Conservation (phyloP, 2,329 filamentous ascomycete genomes). For the Lojkania enalia region DNA sequence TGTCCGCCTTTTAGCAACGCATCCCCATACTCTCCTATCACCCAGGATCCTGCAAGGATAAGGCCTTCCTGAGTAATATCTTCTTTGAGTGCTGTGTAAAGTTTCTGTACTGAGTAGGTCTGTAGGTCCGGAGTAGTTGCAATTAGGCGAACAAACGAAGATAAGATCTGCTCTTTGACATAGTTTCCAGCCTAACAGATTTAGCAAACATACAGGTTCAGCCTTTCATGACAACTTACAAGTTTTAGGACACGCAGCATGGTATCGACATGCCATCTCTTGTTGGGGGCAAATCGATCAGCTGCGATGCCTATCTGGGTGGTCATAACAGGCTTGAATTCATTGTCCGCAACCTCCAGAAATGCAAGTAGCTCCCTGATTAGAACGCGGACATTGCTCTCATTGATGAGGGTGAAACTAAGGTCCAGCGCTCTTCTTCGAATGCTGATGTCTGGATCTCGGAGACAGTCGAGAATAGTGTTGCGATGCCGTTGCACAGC, state of each 20-base stretch:
- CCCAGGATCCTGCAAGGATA: constrained; percentile 92
- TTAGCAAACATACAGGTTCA: constrained; percentile 14
- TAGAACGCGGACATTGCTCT: constrained; percentile 89
- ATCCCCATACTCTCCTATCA: constrained; percentile 96
- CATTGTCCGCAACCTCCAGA: constrained; percentile 93
- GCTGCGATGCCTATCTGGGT: constrained; percentile 97
- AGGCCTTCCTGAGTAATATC: constrained; percentile 97
- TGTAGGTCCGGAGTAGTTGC: constrained; percentile 93
- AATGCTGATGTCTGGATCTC: constrained; percentile 98
- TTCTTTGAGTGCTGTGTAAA: constrained; percentile 87
- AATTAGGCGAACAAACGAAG: constrained; percentile 93
- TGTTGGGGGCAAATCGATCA: constrained; percentile 93
- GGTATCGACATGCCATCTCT: constrained; percentile 97
- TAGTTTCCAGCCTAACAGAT: constrained; percentile 75
- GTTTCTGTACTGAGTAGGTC: constrained; percentile 93
- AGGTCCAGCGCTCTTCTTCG: constrained; percentile 91
- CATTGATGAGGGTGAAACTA: constrained; percentile 97
- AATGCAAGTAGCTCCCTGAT: constrained; percentile 93
- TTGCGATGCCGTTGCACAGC: constrained; percentile 96
- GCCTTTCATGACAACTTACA: constrained; percentile 25
- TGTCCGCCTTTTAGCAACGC: constrained; percentile 84
- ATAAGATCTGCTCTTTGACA: constrained; percentile 96
- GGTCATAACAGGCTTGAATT: constrained; percentile 99
- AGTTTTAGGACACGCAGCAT: constrained; percentile 93
- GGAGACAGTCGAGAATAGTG: constrained; percentile 92